Conservation (phyloP, 1,139 yeast species). For the Scheffersomyces insectosa region DNA sequence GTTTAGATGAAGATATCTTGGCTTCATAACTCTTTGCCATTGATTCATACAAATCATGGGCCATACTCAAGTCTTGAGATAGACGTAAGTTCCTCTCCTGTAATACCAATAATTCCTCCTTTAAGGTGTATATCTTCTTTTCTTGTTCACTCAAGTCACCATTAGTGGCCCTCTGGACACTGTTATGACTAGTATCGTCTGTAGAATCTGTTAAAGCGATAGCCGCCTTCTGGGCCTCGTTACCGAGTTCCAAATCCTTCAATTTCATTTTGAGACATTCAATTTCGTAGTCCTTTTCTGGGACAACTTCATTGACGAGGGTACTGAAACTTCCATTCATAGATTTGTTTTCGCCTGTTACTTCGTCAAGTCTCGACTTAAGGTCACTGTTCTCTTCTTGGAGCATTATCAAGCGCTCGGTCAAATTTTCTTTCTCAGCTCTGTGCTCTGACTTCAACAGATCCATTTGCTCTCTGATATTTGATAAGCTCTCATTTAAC, state of each 20-base stretch:
- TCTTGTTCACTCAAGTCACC: slow-evolving; percentile 17
- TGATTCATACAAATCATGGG: slow-evolving; percentile 17
- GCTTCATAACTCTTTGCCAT: slow-evolving; percentile 22
- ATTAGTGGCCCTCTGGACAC: not conserved
- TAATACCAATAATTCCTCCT: slow-evolving; percentile 19
- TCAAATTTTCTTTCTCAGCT: slow-evolving; percentile 12
- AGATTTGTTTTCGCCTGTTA: not conserved
- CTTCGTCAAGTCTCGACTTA: not conserved
- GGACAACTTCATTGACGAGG: slow-evolving; percentile 14
- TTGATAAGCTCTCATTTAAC: slow-evolving; percentile 11
- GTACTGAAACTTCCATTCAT: slow-evolving; percentile 17
- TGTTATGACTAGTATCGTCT: not conserved
- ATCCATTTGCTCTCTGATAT: slow-evolving; percentile 19
- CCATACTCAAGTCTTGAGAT: slow-evolving; percentile 15
- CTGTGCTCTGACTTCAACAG: slow-evolving; percentile 3
- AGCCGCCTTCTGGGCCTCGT: not conserved
- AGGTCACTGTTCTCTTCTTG: slow-evolving; percentile 24
- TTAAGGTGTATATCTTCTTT: slow-evolving; percentile 18
- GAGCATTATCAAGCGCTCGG: slow-evolving; percentile 20
- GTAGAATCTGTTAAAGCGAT: not conserved
- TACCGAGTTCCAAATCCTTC: slow-evolving; percentile 9
- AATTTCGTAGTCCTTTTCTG: slow-evolving; percentile 28
- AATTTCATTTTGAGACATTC: slow-evolving; percentile 16
- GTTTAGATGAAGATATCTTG: slow-evolving; percentile 25
- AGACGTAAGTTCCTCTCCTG: slow-evolving; percentile 20